phyloP scores from a whole-genome alignment of 495 filamentous ascomycete genomes.

The Pyrenopolyporus hunteri region DNA sequence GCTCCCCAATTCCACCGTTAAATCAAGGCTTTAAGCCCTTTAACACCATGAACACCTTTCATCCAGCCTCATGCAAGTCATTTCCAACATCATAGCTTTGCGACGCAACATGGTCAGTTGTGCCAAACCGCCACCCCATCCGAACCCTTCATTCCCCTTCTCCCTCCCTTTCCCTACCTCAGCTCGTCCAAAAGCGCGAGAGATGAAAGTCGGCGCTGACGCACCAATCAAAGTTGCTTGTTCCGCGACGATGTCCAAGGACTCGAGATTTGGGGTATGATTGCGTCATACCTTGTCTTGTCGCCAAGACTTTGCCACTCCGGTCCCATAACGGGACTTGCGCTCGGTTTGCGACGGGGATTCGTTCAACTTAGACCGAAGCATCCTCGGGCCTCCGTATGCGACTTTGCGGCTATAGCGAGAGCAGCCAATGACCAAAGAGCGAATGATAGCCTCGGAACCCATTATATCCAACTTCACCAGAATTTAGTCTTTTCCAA shows the following conservation, averaged over 20 bases:
- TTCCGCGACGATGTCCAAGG: no score
- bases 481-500: not conserved
- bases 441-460: not conserved
- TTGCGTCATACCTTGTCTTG: not conserved
- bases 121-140: conserved; percentile 1
- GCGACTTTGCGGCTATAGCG: not conserved
- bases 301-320: not conserved
- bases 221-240: not conserved
- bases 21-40: conserved; percentile 17
- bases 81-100: conserved; percentile 1
- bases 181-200: no score
- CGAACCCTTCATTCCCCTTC: not conserved
- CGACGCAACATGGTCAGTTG: not conserved
- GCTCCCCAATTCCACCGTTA: not conserved
- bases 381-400: not conserved
- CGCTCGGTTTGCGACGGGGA: not conserved
- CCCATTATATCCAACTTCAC: not conserved
- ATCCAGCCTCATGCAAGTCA: conserved; percentile 18
- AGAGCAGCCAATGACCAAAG: not conserved
- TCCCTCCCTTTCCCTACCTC: no score
- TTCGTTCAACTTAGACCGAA: not conserved
- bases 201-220: no score
- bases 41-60: conserved; percentile 16
- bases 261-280: not conserved
- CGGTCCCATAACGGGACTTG: not conserved